Conservation (phyloP, 441 rosid species). For the Adansonia grandidieri region DNA sequence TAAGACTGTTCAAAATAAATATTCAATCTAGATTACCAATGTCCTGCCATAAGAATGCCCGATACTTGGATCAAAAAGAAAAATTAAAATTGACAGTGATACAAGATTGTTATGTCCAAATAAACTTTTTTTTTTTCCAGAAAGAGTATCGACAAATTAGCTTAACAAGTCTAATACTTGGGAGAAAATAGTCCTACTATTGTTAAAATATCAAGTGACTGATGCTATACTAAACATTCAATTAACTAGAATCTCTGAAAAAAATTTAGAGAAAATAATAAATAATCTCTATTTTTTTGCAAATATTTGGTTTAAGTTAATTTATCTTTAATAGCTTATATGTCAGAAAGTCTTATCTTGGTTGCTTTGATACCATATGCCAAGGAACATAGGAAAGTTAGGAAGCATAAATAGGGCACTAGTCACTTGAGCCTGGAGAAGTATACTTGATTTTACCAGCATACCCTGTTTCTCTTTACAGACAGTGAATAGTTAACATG, state of each 20-base stretch:
- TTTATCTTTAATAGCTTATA: neutral
- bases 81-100: neutral
- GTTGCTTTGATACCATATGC: neutral
- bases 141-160: neutral
- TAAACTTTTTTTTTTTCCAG: neutral
- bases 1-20: conserved; percentile 1
- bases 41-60: neutral
- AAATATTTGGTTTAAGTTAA: neutral
- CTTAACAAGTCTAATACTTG: neutral
- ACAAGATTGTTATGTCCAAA: conserved; percentile 8
- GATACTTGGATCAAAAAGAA: neutral
- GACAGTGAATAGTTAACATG: neutral
- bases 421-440: neutral
- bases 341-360: neutral
- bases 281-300: neutral
- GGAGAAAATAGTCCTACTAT: neutral
- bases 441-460: neutral
- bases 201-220: neutral
- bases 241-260: neutral
- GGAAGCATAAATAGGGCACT: neutral
- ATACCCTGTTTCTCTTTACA: neutral
- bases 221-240: neutral
- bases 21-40: conserved; percentile 15
- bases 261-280: neutral
- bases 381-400: neutral